Base-by-base conservation (phyloP, 2,329 filamentous ascomycete species). In the Fusarium tjaetaba region DNA sequence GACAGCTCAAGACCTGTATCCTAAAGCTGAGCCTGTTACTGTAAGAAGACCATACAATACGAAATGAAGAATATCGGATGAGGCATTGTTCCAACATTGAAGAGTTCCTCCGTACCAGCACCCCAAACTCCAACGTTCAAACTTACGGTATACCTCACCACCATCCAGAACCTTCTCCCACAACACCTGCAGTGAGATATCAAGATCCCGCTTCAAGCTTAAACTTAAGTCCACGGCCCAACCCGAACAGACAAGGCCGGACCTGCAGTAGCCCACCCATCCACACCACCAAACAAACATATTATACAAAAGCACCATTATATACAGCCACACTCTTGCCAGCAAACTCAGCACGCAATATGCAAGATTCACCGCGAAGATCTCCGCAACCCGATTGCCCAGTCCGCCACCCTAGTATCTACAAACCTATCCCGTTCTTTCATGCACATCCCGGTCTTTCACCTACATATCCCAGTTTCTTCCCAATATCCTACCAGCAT, bases 231-330 rank as follows among this genome's bases (percentile, higher is more conserved):
- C 42, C 30, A 61, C 46, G 32, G 57, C 49, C 46, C 49, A 61
- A n/a, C 24, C 61, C 61, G 61, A 61, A 36, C 28, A 51, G 26
- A n/a, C 18, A 45, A 8, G 34, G 24, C 26, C n/a, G 74, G 72
- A 76, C 74, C 74, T 77, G 74, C 75, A 76, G 75, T 70, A 76
- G 64, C 34, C 42, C 56, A 38, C 32, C 10, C 56, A 58, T 28
- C 39, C 53, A 36, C 43, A 34, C 52, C 61, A 46, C 15, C 10
- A 18, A 14, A 34, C 55, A 36, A 52, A 63, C 26, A 9, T n/a
- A 63, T 46, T 59, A 60, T 45, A 41, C 22, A 41, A 66, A 41
- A 45, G 26, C 42, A 36, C 24, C 45, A 49, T 36, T 22, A 51
- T 39, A 64, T 68, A 65, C 36, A 68, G 66, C 66, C 66, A 69